phyloP scores from a whole-genome alignment of 495 filamentous ascomycete genomes.

The Hyaloscypha finlandica region DNA sequence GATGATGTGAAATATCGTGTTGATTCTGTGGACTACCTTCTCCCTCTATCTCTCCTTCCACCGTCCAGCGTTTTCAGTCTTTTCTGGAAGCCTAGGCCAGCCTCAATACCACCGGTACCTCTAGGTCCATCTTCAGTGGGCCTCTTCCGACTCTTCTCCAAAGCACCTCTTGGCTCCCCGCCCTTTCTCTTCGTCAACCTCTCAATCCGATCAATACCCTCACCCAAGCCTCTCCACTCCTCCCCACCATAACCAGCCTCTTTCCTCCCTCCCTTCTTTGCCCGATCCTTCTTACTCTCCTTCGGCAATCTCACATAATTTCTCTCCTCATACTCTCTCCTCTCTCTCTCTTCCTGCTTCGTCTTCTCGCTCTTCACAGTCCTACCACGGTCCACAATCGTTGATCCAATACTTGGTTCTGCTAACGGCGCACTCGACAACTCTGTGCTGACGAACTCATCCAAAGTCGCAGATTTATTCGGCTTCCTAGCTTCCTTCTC shows the following conservation, averaged over 20 bases:
- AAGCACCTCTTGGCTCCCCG: slow-evolving; percentile 54
- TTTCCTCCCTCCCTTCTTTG: slow-evolving; percentile 47
- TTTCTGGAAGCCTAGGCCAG: slow-evolving; percentile 74
- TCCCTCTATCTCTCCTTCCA: slow-evolving; percentile 55
- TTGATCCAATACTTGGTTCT: slow-evolving; percentile 81
- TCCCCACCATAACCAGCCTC: slow-evolving; percentile 75
- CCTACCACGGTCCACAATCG: slow-evolving; percentile 71
- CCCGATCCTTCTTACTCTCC: slow-evolving; percentile 74
- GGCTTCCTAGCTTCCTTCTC: slow-evolving; percentile 57
- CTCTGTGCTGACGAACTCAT: slow-evolving; percentile 83
- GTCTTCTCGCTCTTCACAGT: slow-evolving; percentile 71
- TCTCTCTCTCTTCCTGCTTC: slow-evolving; percentile 68
- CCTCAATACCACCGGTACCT: slow-evolving; percentile 55
- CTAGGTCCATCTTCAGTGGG: slow-evolving; percentile 59
- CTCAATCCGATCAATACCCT: slow-evolving; percentile 77
- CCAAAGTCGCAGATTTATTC: slow-evolving; percentile 73
- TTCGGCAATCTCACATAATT: slow-evolving; percentile 84
- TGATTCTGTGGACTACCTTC: slow-evolving; percentile 15
- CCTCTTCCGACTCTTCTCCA: slow-evolving; percentile 84
- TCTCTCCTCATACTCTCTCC: slow-evolving; percentile 77
- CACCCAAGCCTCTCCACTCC: slow-evolving; percentile 77
- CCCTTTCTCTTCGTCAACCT: slow-evolving; percentile 64
- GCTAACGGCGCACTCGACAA: slow-evolving; percentile 75
- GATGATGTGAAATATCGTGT: background rate
- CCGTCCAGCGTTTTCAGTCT: slow-evolving; percentile 66